Base-by-base conservation (phyloP, 2,329 filamentous ascomycete genomes). In the Diaporthe sp. region DNA sequence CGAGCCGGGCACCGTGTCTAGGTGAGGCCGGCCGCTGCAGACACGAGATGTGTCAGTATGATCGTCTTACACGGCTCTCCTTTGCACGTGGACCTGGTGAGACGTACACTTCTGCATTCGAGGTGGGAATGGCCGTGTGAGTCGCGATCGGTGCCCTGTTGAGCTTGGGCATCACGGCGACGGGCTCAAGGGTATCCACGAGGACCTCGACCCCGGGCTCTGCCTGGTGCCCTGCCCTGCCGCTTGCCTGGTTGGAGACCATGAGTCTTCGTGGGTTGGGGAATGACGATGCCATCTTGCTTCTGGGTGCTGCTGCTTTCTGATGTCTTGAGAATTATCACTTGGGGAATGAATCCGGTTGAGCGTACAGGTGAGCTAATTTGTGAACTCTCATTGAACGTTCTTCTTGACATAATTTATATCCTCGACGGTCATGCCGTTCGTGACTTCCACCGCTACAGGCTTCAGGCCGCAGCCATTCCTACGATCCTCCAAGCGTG, bases 1-100 rank as follows among this genome's bases (percentile, higher is more conserved):
- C 31, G 79, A 61, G 2, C 81, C 82, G 10, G 81, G 82, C 20
- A 81, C 81, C 13, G 80, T 72, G 6, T 81, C 79, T 10, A 82
- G 78, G 10, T 60, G 17, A n/a, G 53, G 44, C 39, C 57, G 53
- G 58, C 65, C 75, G 7, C 74, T 76, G 58, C 12, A 39, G 25
- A 31, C 12, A n/a, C 20, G 25, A 44, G 37, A 47, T 55, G 10
- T 70, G 37, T 58, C n/a, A 55, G 44, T n/a, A 5, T 63, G 25
- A 2, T 15, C 25, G 25, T 37, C 3, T 20, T 22, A 8, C 20
- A 37, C 55, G 55, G 17, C 17, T 5, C n/a, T 49, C 9, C n/a
- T 20, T 20, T 12, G 4, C 58, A 12, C 20, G 20, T 9, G 22
- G 20, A 34, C 10, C 17, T 5, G 10, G 28, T 44, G 82, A 34